A percentile compares a stretch with the other conserved stretches of the same genome.
These are phyloP conservation scores for Inonotus obliquus DNA, from an alignment of 1,284 basidiomycete genomes.

Conservation along the genomic window DNA sequence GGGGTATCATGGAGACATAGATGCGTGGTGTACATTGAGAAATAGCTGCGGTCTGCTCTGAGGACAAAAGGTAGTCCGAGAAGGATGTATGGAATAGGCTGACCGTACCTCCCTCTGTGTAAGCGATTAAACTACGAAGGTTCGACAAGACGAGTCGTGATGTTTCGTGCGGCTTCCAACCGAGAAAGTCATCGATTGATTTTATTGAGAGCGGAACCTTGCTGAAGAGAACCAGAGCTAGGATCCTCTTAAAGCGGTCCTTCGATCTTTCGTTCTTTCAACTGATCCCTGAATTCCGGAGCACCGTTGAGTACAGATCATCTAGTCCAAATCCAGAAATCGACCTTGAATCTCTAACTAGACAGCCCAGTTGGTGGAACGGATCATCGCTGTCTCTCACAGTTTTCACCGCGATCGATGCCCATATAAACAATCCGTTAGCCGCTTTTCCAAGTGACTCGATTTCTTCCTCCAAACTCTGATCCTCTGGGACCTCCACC, in stretches of 20 bases:
- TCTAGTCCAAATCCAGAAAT: neutral
- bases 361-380: neutral
- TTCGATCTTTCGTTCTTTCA: neutral
- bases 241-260: neutral
- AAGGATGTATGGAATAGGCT: no score
- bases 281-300: neutral
- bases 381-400: no score
- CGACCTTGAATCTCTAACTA: neutral
- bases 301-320: neutral
- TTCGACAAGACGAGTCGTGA: neutral
- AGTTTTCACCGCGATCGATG: no score
- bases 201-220: neutral
- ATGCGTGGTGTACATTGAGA: constrained; percentile 22
- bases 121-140: neutral
- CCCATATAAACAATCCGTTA: no score
- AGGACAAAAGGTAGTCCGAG: constrained; percentile 1
- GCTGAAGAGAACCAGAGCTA: no score
- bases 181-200: neutral
- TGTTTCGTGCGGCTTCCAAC: neutral
- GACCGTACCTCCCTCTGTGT: no score
- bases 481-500: no score
- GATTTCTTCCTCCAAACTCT: no score
- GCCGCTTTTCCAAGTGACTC: no score
- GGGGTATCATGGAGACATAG: constrained; percentile 24
- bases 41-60: constrained; percentile 11